These are phyloP conservation scores for Biscogniauxia sp. DNA, from an alignment of 2,329 filamentous ascomycete genomes.

Conservation along the genomic window DNA sequence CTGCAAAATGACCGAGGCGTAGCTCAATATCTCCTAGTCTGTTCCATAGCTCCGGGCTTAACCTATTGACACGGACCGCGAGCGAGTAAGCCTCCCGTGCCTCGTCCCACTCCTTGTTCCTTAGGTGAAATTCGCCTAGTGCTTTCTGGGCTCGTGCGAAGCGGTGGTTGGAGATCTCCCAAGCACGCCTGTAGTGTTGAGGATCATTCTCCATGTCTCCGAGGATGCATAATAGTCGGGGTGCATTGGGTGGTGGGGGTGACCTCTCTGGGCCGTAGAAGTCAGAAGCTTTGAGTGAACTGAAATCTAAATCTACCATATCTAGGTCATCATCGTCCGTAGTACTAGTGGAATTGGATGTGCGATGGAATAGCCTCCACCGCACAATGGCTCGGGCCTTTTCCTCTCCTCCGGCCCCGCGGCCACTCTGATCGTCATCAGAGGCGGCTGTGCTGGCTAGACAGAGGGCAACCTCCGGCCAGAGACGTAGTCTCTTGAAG, in stretches of 20 bases:
- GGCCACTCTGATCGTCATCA: slow-evolving; percentile 52
- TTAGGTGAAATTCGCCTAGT: slow-evolving; percentile 74
- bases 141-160: slow-evolving; percentile 88
- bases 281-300: slow-evolving; percentile 51
- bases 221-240: slow-evolving; percentile 87
- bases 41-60: slow-evolving; percentile 85
- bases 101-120: slow-evolving; percentile 61
- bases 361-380: slow-evolving; percentile 71
- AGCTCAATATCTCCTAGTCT: slow-evolving; percentile 85
- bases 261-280: slow-evolving; percentile 63
- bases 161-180: slow-evolving; percentile 76
- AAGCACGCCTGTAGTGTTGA: slow-evolving; percentile 77
- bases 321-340: slow-evolving; percentile 42
- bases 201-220: slow-evolving; percentile 81
- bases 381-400: slow-evolving; percentile 77
- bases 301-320: slow-evolving; percentile 56
- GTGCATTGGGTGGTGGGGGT: slow-evolving; percentile 76
- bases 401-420: slow-evolving; percentile 64
- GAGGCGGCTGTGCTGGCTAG: slow-evolving; percentile 62
- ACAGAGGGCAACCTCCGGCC: slow-evolving; percentile 92
- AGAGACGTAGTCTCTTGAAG: slow-evolving; percentile 88
- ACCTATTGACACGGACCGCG: slow-evolving; percentile 73
- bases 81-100: slow-evolving; percentile 76
- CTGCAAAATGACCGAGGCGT: slow-evolving; percentile 71
- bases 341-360: slow-evolving; percentile 21